These are phyloP conservation scores for Rhinocladiella mackenziei DNA, from an alignment of 2,329 filamentous ascomycete species.

Conservation along the genomic window DNA sequence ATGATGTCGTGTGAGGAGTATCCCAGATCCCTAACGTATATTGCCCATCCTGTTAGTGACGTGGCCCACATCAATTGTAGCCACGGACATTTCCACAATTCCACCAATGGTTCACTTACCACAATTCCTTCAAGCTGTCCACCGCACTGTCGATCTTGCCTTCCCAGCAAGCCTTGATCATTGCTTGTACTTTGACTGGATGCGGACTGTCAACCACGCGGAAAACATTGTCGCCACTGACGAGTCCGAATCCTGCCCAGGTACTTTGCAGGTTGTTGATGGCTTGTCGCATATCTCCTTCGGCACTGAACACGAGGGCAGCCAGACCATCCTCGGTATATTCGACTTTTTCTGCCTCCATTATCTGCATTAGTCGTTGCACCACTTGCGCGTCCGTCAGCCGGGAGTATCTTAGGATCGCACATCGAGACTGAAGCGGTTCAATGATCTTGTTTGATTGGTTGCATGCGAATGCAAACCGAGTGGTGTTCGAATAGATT, in stretches of 20 bases:
- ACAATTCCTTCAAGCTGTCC: conserved; percentile 82
- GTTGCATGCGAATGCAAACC: conserved; percentile 98
- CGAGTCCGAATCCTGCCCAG: conserved; percentile 86
- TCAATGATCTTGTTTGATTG: conserved; percentile 99
- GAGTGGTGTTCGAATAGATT: conserved; percentile 92
- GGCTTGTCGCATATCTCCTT: conserved; percentile 97
- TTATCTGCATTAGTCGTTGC: conserved; percentile 85
- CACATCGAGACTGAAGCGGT: conserved; percentile 93
- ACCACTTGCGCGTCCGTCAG: conserved; percentile 91
- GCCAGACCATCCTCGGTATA: conserved; percentile 91
- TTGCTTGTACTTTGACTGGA: conserved; percentile 95
- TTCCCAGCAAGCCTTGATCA: conserved; percentile 96
- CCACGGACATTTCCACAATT: conserved; percentile 1
- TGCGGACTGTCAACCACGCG: conserved; percentile 95
- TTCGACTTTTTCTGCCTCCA: conserved; percentile 83
- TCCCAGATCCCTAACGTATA: conserved; percentile 64
- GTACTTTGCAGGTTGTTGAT: conserved; percentile 98
- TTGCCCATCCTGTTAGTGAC: conserved; percentile 9
- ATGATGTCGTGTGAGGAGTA: conserved; percentile 99
- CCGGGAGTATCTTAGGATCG: conserved; percentile 88
- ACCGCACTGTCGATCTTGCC: conserved; percentile 83
- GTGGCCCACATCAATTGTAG: too few species aligned
- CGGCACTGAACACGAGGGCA: conserved; percentile 93
- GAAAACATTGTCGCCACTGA: conserved; percentile 98
- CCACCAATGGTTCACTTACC: conserved; percentile 54